Evolutionary conservation across 106 monocot genomes (phyloP).

Genomic region (Hemerocallis citrina): DNA sequence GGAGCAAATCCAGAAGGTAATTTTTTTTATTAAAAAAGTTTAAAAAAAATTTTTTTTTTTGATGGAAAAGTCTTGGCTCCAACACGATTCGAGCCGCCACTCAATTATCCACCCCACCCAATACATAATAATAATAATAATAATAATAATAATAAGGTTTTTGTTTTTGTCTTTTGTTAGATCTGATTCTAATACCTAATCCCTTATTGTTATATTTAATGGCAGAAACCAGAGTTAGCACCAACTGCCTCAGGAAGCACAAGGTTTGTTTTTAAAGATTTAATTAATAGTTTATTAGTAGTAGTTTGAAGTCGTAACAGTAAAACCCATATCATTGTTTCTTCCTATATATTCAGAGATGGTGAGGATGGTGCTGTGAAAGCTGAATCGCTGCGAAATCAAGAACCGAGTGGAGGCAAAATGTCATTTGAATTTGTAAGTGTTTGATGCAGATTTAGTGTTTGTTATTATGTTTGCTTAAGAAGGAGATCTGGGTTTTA

Average conservation of each 20-base stretch:
- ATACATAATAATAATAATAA: no score
- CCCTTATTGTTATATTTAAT: not conserved
- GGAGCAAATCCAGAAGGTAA: conserved; percentile 24
- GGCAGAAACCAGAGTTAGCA: not conserved
- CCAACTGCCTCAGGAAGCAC: not conserved
- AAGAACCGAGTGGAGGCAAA: conserved; percentile 14
- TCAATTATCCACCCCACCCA: no score
- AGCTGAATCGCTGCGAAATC: not conserved
- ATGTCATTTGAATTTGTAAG: conserved; percentile 34
- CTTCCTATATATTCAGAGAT: not conserved
- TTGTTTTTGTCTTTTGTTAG: not conserved
- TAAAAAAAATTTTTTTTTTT: no score
- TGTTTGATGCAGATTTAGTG: not conserved
- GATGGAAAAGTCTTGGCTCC: no score
- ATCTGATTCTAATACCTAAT: not conserved
- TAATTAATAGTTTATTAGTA: not conserved
- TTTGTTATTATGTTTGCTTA: not conserved
- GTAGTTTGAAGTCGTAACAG: not conserved
- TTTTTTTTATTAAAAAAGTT: no score
- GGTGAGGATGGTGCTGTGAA: not conserved
- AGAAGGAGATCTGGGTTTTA: not conserved
- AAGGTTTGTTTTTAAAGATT: conserved; percentile 2
- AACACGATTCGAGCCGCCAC: no score
- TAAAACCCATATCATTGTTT: not conserved
- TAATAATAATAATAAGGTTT: no score